Base-by-base conservation (phyloP, 164 flowering plant species). In the Santalum album region DNA sequence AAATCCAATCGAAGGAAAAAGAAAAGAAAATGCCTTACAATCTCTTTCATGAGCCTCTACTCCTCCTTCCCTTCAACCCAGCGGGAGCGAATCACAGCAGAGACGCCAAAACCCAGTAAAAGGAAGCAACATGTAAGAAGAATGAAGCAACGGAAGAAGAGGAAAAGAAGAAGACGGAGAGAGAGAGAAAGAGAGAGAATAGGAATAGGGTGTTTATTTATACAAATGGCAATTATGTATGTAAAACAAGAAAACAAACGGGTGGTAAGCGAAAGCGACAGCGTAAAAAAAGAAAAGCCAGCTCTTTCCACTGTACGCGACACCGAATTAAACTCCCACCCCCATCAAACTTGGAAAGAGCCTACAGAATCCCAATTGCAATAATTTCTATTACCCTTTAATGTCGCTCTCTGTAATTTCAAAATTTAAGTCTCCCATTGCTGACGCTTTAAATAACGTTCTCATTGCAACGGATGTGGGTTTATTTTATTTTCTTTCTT, bases 1-100 rank as follows among this genome's bases (percentile, higher is more conserved):
- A 29, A 29, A 36, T 12, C 40, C 40, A 36, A 36, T 12, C 2
- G 2, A 36, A 12, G 2, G 27, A 44, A 48, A 54, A 55, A 21
- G 26, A 62, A 53, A 67, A 59, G 52, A 80, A 82, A 88, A 83
- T 84, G n/a, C 82, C 95, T 87, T 87, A 87, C 95, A 75, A 80
- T 85, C 88, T 86, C 75, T 82, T 78, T 82, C 90, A 72, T 78
- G 67, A 46, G 65, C 53, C 20, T n/a, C 45, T 35, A n/a, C 32
- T 61, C 66, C 61, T 46, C 50, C 29, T 54, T 25, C 45, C 51
- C 60, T 64, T 40, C 69, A 61, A 38, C 54, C 45, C 45, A 42
- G 20, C 45, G 19, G 45, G 12, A n/a, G 16, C 17, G 6, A 42
- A 16, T 29, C 9, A 42, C 19, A 9, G 45, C 45, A 17, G 45